Evolutionary conservation across 2,329 filamentous ascomycete species (phyloP).

Genomic region (Colletotrichum sp.): DNA sequence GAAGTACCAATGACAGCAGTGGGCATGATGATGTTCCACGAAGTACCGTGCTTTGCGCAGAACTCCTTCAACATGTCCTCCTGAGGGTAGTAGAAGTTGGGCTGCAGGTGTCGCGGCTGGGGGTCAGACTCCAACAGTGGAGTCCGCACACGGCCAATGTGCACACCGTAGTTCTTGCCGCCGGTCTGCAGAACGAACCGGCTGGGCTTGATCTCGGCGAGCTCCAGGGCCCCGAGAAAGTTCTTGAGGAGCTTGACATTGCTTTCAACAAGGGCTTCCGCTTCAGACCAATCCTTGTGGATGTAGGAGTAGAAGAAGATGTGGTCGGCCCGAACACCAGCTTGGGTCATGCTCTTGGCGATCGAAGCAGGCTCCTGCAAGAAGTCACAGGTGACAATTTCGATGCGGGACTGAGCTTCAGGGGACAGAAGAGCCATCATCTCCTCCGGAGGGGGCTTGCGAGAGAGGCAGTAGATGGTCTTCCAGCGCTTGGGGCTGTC

Average conservation of each 20-base stretch:
- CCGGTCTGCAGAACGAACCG: constrained; percentile 10
- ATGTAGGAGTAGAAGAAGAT: constrained; percentile 13
- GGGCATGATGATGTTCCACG: background rate
- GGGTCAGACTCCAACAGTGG: background rate
- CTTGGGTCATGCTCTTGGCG: background rate
- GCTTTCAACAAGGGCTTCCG: background rate
- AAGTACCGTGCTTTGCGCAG: background rate
- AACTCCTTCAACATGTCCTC: constrained; percentile 1
- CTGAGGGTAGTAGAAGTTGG: constrained; percentile 11
- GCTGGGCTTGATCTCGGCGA: background rate
- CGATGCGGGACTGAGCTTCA: background rate
- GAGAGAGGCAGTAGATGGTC: background rate
- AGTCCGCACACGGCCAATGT: background rate
- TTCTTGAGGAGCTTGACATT: background rate
- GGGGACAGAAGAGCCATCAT: background rate
- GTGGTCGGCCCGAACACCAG: background rate
- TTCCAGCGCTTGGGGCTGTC: background rate
- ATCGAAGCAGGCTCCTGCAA: background rate
- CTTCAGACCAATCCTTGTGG: constrained; percentile 1
- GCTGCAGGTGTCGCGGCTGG: background rate
- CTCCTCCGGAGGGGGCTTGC: background rate
- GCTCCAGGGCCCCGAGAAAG: background rate
- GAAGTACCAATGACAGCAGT: background rate
- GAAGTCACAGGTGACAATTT: background rate
- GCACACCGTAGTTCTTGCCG: constrained; percentile 12